phyloP scores from a whole-genome alignment of 2,329 filamentous ascomycete species.

The Bipolaris oryzae region DNA sequence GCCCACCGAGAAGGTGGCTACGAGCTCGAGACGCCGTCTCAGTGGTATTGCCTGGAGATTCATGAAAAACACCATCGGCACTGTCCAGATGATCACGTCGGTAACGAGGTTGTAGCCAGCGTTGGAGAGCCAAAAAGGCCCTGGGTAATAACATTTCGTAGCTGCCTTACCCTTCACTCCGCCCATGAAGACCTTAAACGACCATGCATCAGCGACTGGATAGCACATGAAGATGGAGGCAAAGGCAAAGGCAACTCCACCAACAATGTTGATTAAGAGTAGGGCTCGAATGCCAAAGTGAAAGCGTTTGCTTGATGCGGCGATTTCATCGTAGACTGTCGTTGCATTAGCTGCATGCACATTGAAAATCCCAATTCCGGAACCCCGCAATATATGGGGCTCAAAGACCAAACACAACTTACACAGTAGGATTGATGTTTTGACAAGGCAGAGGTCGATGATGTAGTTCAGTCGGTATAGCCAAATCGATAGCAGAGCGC shows the following conservation, averaged over 20 bases:
- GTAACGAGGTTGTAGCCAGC: constrained; percentile 51
- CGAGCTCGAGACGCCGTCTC: constrained; percentile 58
- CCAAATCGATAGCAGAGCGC: constrained; percentile 30
- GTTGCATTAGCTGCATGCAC: background rate
- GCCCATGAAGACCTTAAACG: constrained; percentile 26
- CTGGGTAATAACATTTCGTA: constrained; percentile 34
- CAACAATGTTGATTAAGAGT: constrained; percentile 29
- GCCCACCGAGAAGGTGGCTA: constrained; percentile 42
- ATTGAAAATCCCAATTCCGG: background rate
- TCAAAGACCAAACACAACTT: background rate
- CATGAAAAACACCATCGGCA: constrained; percentile 54
- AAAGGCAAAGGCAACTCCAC: constrained; percentile 35
- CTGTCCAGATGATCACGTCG: constrained; percentile 50
- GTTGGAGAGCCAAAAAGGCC: constrained; percentile 42
- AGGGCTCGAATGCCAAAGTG: constrained; percentile 29
- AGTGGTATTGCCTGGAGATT: constrained; percentile 53
- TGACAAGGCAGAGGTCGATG: constrained; percentile 38
- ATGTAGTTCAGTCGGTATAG: constrained; percentile 40
- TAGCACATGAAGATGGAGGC: constrained; percentile 36
- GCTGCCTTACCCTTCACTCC: constrained; percentile 22
- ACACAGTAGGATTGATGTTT: constrained; percentile 41
- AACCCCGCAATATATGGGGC: background rate
- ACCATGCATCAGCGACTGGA: constrained; percentile 38
- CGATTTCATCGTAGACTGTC: constrained; percentile 39
- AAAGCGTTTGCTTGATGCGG: constrained; percentile 35